Evolutionary conservation across 192 early-diverging fungal genomes (phyloP).

Genomic region (Phycomyces nitens): DNA sequence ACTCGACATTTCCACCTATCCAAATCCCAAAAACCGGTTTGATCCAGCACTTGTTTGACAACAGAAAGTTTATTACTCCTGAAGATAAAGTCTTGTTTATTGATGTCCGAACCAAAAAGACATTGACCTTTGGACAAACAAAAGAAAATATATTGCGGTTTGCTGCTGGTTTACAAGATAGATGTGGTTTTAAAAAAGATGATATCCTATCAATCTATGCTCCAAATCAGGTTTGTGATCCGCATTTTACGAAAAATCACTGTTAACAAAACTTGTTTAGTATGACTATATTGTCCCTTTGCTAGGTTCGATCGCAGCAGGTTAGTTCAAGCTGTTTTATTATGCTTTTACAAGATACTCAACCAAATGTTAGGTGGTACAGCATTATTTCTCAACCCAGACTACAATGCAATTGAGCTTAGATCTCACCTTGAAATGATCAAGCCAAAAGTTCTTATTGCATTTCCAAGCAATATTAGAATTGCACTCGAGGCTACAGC

Average conservation of each 20-base stretch:
- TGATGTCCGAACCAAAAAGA: slow-evolving; percentile 33
- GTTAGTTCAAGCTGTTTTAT: slow-evolving; percentile 39
- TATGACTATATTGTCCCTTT: slow-evolving; percentile 9
- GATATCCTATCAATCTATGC: slow-evolving; percentile 15
- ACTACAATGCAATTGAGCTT: slow-evolving; percentile 71
- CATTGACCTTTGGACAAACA: slow-evolving; percentile 39
- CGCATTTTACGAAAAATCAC: too few relatives aligned
- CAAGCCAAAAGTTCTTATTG: slow-evolving; percentile 61
- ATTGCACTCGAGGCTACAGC: slow-evolving; percentile 42
- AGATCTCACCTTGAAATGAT: slow-evolving; percentile 69
- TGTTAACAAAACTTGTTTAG: neutral
- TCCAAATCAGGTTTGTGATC: too few relatives aligned
- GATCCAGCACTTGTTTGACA: slow-evolving; percentile 39
- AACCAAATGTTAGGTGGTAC: slow-evolving; percentile 60
- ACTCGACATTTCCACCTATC: slow-evolving; percentile 30
- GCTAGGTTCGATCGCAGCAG: neutral
- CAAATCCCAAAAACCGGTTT: slow-evolving; percentile 42
- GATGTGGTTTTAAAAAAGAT: slow-evolving; percentile 20
- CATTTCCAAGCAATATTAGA: slow-evolving; percentile 28
- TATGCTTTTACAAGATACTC: slow-evolving; percentile 55
- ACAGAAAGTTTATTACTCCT: slow-evolving; percentile 27
- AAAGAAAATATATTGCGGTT: slow-evolving; percentile 14
- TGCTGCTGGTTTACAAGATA: slow-evolving; percentile 33
- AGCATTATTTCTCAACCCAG: slow-evolving; percentile 72
- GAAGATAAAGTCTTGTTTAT: slow-evolving; percentile 41